These are phyloP conservation scores for Cytospora chrysosperma DNA, from an alignment of 2,329 filamentous ascomycete species.

Conservation along the genomic window DNA sequence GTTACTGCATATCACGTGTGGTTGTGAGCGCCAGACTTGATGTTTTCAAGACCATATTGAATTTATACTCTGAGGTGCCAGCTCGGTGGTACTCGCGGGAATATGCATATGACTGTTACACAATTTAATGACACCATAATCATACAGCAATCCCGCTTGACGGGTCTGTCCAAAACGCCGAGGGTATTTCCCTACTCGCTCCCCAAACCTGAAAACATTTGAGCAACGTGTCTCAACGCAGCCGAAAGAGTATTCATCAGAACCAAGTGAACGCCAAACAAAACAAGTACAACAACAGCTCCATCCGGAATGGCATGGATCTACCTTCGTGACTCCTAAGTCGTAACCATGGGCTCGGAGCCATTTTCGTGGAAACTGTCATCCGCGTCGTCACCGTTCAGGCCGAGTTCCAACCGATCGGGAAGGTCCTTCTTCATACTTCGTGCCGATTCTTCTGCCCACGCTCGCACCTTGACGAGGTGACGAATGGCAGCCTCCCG, in stretches of 20 bases:
- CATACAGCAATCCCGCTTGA: conserved; percentile 28
- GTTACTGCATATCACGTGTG: background rate
- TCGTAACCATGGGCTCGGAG: conserved; percentile 54
- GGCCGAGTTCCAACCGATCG: conserved; percentile 40
- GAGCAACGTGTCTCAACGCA: conserved; percentile 26
- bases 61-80: background rate
- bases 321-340: conserved; percentile 33
- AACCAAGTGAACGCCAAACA: conserved; percentile 17
- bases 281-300: background rate
- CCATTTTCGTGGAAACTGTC: conserved; percentile 39
- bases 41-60: background rate
- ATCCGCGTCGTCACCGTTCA: conserved; percentile 38
- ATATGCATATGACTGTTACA: background rate
- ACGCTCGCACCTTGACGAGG: conserved; percentile 77
- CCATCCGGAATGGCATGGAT: background rate
- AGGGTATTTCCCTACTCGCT: conserved; percentile 22
- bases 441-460: conserved; percentile 70
- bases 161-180: conserved; percentile 19
- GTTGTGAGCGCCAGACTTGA: background rate
- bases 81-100: background rate
- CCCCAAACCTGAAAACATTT: conserved; percentile 5
- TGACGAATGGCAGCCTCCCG: conserved; percentile 80
- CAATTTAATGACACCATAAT: background rate
- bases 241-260: conserved; percentile 25
- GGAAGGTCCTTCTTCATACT: conserved; percentile 43